Percentiles rank a stretch among this genome's conserved stretches.
Conservation (phyloP, 768 basidiomycete genomes). For the Hypholoma fasciculare region DNA sequence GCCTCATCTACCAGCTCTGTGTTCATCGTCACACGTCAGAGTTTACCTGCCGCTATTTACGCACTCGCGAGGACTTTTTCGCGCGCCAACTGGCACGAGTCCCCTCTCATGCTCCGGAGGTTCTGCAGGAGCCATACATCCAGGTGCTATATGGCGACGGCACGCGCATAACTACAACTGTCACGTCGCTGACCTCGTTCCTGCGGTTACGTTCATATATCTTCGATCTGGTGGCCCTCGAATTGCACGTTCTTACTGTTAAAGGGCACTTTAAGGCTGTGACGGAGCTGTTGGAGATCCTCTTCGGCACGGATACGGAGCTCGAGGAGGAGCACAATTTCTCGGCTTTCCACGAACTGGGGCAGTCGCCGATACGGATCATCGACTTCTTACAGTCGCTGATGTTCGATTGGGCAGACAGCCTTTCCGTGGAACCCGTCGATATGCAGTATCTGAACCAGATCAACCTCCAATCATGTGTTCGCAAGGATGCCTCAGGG, state of each 20-base stretch:
- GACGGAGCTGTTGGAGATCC: slow-evolving; percentile 71
- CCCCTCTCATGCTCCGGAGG: slow-evolving; percentile 61
- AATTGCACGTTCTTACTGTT: slow-evolving; percentile 83
- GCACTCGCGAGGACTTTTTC: slow-evolving; percentile 88
- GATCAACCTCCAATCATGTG: slow-evolving; percentile 69
- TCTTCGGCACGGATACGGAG: slow-evolving; percentile 69
- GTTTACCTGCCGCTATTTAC: slow-evolving; percentile 80
- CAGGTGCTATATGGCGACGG: slow-evolving; percentile 74
- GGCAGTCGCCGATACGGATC: slow-evolving; percentile 82
- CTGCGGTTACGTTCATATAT: slow-evolving; percentile 82
- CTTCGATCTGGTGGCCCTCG: slow-evolving; percentile 83
- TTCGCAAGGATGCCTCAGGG: slow-evolving; percentile 65
- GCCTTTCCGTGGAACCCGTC: slow-evolving; percentile 54
- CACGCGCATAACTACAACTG: slow-evolving; percentile 64
- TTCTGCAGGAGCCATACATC: slow-evolving; percentile 48
- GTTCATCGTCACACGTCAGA: slow-evolving; percentile 83
- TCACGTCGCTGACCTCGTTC: slow-evolving; percentile 70
- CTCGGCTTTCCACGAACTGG: slow-evolving; percentile 67
- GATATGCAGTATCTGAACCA: slow-evolving; percentile 65
- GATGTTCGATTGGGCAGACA: slow-evolving; percentile 88
- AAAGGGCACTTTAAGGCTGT: slow-evolving; percentile 76
- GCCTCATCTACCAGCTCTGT: slow-evolving; percentile 82
- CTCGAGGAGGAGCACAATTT: slow-evolving; percentile 52
- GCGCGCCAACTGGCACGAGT: slow-evolving; percentile 79
- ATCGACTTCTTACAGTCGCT: slow-evolving; percentile 88